A percentile compares a stretch with the other conserved stretches of the same genome.
Evolutionary conservation across 2,329 filamentous ascomycete species (phyloP).

Genomic region (Fusarium hainanense): DNA sequence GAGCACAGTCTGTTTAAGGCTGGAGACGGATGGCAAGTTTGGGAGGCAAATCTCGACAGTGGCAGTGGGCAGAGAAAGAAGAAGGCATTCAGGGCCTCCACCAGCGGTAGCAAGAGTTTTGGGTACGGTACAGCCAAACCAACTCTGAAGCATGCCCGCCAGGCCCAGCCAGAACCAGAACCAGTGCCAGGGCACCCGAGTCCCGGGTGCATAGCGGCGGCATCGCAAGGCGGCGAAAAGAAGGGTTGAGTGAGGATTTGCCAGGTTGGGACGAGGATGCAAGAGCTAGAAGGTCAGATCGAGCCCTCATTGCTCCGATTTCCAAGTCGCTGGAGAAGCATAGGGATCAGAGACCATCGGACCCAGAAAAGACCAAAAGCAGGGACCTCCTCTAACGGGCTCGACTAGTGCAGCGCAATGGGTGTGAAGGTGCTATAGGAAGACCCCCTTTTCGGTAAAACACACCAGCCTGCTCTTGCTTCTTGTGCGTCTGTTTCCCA

Average conservation of each 20-base stretch:
- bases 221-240: conserved; percentile 32
- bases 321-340: conserved; percentile 41
- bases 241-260: conserved; percentile 24
- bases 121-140: neutral
- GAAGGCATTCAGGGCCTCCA: conserved; percentile 36
- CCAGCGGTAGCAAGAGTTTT: conserved; percentile 29
- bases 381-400: conserved; percentile 44
- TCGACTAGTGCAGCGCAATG: conserved; percentile 8
- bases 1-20: neutral
- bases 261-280: conserved; percentile 33
- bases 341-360: conserved; percentile 48
- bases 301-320: conserved; percentile 52
- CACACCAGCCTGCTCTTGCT: neutral
- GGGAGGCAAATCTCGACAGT: conserved; percentile 20
- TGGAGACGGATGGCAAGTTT: conserved; percentile 21
- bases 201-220: conserved; percentile 27
- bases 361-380: conserved; percentile 34
- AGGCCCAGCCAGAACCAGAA: neutral
- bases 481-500: neutral
- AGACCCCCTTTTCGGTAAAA: neutral
- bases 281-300: conserved; percentile 45
- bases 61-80: conserved; percentile 7
- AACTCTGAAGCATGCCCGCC: conserved; percentile 10
- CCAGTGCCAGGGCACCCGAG: conserved; percentile 31
- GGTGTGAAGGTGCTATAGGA: neutral